Conservation (phyloP, 2,329 filamentous ascomycete genomes). For the Chaetomiaceae sp. region DNA sequence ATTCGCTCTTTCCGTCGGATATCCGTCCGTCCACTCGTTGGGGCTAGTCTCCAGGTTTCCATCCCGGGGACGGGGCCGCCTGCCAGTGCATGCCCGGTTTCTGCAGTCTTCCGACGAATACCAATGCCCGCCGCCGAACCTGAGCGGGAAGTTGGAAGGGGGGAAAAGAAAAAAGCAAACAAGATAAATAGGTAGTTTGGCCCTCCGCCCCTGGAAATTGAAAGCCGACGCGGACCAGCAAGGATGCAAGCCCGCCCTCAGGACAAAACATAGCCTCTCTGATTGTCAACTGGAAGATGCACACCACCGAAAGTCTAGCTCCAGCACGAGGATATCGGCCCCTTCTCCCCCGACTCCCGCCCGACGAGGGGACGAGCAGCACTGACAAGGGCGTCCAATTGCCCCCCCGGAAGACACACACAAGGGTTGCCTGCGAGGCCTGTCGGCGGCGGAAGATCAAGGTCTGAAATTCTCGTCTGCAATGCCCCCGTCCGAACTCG, state of each 20-base stretch:
- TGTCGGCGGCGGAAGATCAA: conserved; percentile 7
- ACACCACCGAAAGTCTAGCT: too few species aligned
- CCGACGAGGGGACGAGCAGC: neutral
- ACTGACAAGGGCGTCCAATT: neutral
- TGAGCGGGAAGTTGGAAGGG: too few species aligned
- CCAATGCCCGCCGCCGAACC: too few species aligned
- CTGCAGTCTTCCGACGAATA: neutral
- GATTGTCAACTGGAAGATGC: too few species aligned
- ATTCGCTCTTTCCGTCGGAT: neutral
- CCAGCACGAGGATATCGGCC: neutral
- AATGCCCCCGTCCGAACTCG: too few species aligned
- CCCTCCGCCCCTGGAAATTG: too few species aligned
- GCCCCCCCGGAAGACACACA: neutral
- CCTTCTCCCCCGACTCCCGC: neutral
- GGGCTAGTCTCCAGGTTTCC: neutral
- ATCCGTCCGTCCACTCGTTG: neutral
- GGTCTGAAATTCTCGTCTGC: neutral
- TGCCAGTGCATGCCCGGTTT: too few species aligned
- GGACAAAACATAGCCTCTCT: too few species aligned
- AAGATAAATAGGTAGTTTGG: too few species aligned
- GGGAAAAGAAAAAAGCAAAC: too few species aligned
- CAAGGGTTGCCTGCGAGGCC: neutral
- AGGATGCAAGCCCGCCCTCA: neutral
- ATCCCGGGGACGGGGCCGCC: neutral
- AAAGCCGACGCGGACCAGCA: neutral